Evolutionary conservation across 768 basidiomycete species (phyloP), one percentile per base, ranked within the genome.

Genomic region (Boletus vinaceobasis): DNA sequence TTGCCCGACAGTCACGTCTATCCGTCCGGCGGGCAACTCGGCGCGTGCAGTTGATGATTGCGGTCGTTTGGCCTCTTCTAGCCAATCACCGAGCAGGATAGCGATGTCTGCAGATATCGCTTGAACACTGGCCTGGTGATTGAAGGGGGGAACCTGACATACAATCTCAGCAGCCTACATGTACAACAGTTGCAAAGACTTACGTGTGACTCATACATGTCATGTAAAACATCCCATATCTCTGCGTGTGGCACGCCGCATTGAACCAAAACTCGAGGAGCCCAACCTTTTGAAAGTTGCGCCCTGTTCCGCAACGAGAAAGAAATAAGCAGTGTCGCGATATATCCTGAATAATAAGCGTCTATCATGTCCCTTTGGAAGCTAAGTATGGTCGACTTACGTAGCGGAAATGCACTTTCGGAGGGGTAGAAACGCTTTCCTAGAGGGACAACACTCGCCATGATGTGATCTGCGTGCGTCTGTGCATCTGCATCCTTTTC

Each of bases 371-470:
- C 23, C 15, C 38, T 35, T 26, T 29, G 39, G 23, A 19, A 43
- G 33, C 7, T 3, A 54, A 23, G 42, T 31, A 47, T 5, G 49
- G 27, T 44, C 58, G 21, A 46, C 90, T 67, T 63, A 94, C 93
- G 82, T 29, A 94, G 74, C 17, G 93, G 93, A 72, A 96, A 94
- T 10, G 93, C 89, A 55, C 85, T 85, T 57, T 93, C 91, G 3
- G 93, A 96, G 0, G 94, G 92, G 66, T 90, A 93, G 68, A 95
- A 96, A 21, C 90, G 79, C 61, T 90, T 85, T 19, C 89, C 92
- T 5, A 97, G 77, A 2, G 86, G 80, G 21, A 86, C 79, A 17
- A 94, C 74, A 58, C 78, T 83, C 14, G 80, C 77, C 35, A 84
- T 74, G 50, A 94, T 78, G 15, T 79, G 74, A 60, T 91, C 87